phyloP scores from a whole-genome alignment of 1,284 basidiomycete species.

The Agaricales sp. region DNA sequence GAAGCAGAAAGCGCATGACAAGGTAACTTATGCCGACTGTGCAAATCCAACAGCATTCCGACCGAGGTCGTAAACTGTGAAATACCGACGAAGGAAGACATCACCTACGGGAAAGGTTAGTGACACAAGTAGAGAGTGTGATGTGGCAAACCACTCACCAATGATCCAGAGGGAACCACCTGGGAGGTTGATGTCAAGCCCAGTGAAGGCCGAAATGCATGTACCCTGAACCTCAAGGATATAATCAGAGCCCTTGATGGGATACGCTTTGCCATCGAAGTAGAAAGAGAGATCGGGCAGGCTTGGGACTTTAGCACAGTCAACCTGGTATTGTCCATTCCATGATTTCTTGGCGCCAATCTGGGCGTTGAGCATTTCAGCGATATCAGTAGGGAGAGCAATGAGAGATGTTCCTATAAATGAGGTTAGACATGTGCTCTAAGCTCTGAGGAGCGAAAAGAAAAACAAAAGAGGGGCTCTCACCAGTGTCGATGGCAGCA shows the following conservation, averaged over 20 bases:
- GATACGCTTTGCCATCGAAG: constrained; percentile 75
- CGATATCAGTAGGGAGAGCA: constrained; percentile 86
- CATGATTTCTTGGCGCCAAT: constrained; percentile 89
- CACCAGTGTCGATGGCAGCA: constrained; percentile 93
- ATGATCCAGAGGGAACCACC: constrained; percentile 90
- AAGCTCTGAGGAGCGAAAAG: constrained; percentile 8
- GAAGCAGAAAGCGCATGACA: not conserved
- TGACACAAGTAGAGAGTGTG: constrained; percentile 7
- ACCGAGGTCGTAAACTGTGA: constrained; percentile 90
- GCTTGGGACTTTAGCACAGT: constrained; percentile 74
- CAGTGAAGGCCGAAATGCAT: constrained; percentile 92
- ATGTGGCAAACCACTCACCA: constrained; percentile 38
- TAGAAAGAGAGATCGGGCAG: constrained; percentile 86
- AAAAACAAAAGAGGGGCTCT: not conserved
- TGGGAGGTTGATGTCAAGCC: constrained; percentile 86
- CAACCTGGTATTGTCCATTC: constrained; percentile 92
- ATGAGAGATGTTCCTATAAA: constrained; percentile 82
- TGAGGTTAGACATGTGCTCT: constrained; percentile 13
- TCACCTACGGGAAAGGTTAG: constrained; percentile 40
- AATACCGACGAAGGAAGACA: constrained; percentile 84
- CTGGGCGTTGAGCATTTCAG: constrained; percentile 96
- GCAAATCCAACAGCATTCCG: constrained; percentile 86
- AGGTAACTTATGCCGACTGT: constrained; percentile 13
- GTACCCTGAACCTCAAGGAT: constrained; percentile 82
- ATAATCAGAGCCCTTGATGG: constrained; percentile 81